Base-by-base conservation (phyloP, 805 yeast genomes). In the Monosporozyma servazzii region DNA sequence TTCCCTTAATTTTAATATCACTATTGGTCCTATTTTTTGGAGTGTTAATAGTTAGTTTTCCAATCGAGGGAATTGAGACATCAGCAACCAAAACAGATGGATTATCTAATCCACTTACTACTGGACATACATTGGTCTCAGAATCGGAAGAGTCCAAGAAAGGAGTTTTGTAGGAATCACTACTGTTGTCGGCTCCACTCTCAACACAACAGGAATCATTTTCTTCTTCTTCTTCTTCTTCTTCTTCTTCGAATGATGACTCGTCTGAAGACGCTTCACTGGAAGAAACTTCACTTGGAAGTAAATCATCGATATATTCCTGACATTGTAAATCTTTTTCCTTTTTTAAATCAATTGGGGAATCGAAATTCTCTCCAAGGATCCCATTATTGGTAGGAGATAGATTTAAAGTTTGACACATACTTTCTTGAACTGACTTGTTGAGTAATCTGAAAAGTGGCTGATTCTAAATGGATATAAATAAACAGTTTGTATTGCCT, bases 1-100 rank as follows among this genome's bases (percentile, higher is more conserved):
- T 75, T 7, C 85, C 87, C 41, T 77, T 70, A 48, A 21, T 10
- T 20, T 18, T 41, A 4, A 66, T 63, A 40, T 59, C 54, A 13
- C 43, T 25, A 21, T 31, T 45, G 11, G 17, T 23, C 7, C 21
- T 15, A 23, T 13, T 33, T 5, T 13, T 45, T 5, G 18, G 15
- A 7, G 46, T n/a, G 13, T 43, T 27, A 13, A 27, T 18, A n/a
- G 33, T 27, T 17, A 10, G 18, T 21, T 15, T 43, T n/a, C 29
- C 17, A 33, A 15, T 13, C 3, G 3, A 6, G 3, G 36, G 9
- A 8, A n/a, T n/a, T 2, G 30, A 27, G 17, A 7, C 23, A 18
- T n/a, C 21, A 27, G 7, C 23, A 42, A 7, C 31, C 17, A 18
- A 40, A 6, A 20, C 7, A 11, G 33, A 27, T 17, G 3, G 23